These are phyloP conservation scores for Coemansia asiatica DNA, from an alignment of 192 early-diverging fungal species.

Conservation along the genomic window DNA sequence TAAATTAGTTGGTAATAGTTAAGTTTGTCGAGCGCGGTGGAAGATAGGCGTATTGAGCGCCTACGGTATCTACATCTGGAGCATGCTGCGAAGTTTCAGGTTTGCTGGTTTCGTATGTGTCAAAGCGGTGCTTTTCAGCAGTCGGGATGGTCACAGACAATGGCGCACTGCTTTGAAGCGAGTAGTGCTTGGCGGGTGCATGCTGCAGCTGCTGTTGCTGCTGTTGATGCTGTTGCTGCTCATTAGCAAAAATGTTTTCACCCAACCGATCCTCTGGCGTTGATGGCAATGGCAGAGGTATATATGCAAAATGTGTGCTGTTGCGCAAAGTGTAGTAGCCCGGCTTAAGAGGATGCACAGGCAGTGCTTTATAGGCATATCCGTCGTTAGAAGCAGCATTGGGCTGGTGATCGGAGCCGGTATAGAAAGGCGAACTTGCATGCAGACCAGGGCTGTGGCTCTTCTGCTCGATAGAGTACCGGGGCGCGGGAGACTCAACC, in stretches of 20 bases:
- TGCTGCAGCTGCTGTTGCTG: not conserved
- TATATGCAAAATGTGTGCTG: not conserved
- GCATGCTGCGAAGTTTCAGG: slow-evolving; percentile 23
- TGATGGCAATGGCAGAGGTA: not conserved
- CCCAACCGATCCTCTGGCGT: not conserved
- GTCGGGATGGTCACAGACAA: not conserved
- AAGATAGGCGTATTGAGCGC: slow-evolving; percentile 39
- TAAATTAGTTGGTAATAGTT: slow-evolving; percentile 27
- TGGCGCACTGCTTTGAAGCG: not conserved
- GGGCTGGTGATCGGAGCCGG: slow-evolving; percentile 3
- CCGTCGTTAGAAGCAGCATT: not conserved
- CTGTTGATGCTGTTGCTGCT: not conserved
- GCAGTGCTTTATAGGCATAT: slow-evolving; percentile 13
- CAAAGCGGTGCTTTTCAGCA: not conserved
- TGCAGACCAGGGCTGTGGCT: not conserved
- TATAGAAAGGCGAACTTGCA: slow-evolving; percentile 9
- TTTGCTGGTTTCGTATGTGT: not conserved
- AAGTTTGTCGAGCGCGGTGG: slow-evolving; percentile 42
- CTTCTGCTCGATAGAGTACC: not conserved
- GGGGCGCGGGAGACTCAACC: not conserved
- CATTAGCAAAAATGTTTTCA: not conserved
- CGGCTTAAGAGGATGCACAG: not conserved
- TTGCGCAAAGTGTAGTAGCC: not conserved
- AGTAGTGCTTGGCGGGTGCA: not conserved
- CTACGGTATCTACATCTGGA: slow-evolving; percentile 12